These are phyloP conservation scores for Aciculoconidium aculeatum DNA, from an alignment of 805 yeast species.

Conservation along the genomic window DNA sequence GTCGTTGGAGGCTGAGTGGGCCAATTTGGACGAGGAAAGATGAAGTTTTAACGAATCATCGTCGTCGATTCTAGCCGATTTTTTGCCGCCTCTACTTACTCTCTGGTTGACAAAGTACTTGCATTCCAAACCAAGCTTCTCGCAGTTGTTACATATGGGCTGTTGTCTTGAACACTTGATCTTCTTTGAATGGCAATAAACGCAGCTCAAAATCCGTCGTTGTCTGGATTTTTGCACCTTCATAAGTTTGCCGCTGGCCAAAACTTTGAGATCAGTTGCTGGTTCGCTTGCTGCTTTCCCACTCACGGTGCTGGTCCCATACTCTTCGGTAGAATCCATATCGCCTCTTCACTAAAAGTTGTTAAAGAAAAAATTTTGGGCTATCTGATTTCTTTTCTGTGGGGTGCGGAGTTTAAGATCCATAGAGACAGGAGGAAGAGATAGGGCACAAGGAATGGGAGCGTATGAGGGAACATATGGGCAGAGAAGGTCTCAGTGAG, in stretches of 20 bases:
- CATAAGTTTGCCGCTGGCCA: slow-evolving; percentile 49
- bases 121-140: slow-evolving; percentile 42
- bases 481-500: too few species aligned
- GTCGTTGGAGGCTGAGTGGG: too few species aligned
- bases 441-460: too few species aligned
- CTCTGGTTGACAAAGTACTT: slow-evolving; percentile 54
- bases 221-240: slow-evolving; percentile 60
- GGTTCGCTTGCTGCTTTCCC: neutral
- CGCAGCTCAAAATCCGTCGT: slow-evolving; percentile 50
- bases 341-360: too few species aligned
- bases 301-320: neutral
- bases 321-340: neutral
- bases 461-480: too few species aligned
- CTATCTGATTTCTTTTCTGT: too few species aligned
- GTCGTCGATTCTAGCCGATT: slow-evolving; percentile 8
- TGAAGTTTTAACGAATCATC: too few species aligned
- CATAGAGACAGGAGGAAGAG: too few species aligned
- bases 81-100: slow-evolving; percentile 41
- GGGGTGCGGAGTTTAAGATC: too few species aligned
- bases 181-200: slow-evolving; percentile 56
- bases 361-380: too few species aligned
- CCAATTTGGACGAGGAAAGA: too few species aligned
- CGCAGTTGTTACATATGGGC: slow-evolving; percentile 54
- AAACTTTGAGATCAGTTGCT: slow-evolving; percentile 16
- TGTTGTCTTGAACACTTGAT: slow-evolving; percentile 55